phyloP scores from a whole-genome alignment of 2,329 filamentous ascomycete genomes.

The Fusarium sp. region DNA sequence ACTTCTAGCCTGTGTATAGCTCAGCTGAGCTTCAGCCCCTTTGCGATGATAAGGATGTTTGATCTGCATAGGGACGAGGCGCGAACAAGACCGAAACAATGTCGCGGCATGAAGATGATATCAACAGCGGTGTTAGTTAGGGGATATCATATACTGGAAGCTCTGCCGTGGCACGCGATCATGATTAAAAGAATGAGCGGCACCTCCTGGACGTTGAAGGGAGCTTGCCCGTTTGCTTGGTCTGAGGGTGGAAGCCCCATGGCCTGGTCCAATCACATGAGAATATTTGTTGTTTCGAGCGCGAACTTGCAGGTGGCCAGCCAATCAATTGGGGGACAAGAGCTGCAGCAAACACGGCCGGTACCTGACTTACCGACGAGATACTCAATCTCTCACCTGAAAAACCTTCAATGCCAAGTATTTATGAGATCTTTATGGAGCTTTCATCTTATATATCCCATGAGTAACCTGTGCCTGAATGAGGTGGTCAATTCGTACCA shows the following conservation, averaged over 20 bases:
- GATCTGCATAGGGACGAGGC: neutral
- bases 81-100: neutral
- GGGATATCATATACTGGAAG: neutral
- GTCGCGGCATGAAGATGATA: neutral
- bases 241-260: slow-evolving; percentile 1
- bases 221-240: neutral
- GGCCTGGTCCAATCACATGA: neutral
- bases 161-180: neutral
- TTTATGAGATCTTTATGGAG: neutral
- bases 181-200: neutral
- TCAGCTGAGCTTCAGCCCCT: neutral
- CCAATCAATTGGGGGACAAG: neutral
- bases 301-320: neutral
- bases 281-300: neutral
- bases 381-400: neutral
- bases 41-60: neutral
- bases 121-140: neutral
- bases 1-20: neutral
- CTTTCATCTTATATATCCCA: neutral
- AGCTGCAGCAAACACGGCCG: neutral
- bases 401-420: neutral
- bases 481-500: neutral
- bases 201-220: neutral
- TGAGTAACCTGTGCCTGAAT: neutral
- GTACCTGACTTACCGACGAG: neutral